These are phyloP conservation scores for Diaporthe sp. DNA, from an alignment of 2,329 filamentous ascomycete species.

Conservation along the genomic window DNA sequence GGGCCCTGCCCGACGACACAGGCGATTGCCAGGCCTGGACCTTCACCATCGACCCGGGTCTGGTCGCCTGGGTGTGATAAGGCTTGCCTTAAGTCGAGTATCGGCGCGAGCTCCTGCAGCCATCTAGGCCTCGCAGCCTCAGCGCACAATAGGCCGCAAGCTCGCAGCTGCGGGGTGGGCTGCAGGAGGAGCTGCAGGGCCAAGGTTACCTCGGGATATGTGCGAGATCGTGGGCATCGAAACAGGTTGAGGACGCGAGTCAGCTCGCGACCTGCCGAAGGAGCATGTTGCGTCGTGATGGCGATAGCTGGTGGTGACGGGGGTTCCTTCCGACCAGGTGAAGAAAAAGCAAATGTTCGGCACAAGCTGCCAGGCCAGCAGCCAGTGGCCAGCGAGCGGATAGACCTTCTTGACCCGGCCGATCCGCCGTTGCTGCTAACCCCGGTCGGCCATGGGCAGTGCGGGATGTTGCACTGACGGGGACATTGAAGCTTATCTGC, in stretches of 20 bases:
- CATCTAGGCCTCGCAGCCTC: not conserved
- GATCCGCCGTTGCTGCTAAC: conserved; percentile 17
- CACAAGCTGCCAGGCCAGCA: conserved; percentile 24
- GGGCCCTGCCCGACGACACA: not conserved
- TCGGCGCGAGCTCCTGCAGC: conserved; percentile 29
- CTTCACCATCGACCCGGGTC: not conserved
- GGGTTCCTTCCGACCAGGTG: conserved; percentile 17
- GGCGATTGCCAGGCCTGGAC: not conserved
- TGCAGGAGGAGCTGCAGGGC: conserved; percentile 39
- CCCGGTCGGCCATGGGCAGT: conserved; percentile 14
- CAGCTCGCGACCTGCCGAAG: conserved; percentile 25
- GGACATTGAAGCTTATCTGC: conserved; percentile 29
- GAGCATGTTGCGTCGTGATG: conserved; percentile 5
- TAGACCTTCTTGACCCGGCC: conserved; percentile 20
- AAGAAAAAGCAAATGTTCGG: conserved; percentile 24
- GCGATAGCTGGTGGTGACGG: conserved; percentile 19
- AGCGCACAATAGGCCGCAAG: conserved; percentile 4
- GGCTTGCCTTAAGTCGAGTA: conserved; percentile 39
- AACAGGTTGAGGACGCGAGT: conserved; percentile 28
- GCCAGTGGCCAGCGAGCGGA: not conserved
- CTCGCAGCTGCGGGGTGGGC: conserved; percentile 36
- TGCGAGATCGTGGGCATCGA: conserved; percentile 31
- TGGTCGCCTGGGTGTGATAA: conserved; percentile 33
- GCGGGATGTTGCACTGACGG: conserved; percentile 28
- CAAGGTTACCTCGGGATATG: conserved; percentile 27